Percentiles rank a stretch among this genome's conserved stretches.
Evolutionary conservation across 108 stramenopile species (phyloP).

Genomic region (Craspedostauros australis): DNA sequence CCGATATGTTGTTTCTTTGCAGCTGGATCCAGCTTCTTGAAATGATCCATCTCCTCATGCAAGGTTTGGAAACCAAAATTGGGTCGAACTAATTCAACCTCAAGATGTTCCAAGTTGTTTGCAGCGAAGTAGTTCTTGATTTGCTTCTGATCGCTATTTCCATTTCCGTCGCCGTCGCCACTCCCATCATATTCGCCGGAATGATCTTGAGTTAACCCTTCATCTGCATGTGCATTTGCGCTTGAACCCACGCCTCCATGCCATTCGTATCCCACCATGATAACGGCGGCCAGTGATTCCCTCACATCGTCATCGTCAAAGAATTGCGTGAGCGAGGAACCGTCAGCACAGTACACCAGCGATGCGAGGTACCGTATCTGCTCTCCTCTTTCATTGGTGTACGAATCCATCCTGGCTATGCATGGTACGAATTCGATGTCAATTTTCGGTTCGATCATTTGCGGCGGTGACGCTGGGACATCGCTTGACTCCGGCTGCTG

Average conservation of each 20-base stretch:
- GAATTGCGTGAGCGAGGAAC: conserved; percentile 30
- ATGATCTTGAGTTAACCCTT: too few species aligned
- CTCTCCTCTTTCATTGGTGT: conserved; percentile 40
- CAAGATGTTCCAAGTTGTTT: conserved; percentile 2
- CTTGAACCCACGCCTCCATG: conserved; percentile 33
- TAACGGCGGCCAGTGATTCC: conserved; percentile 10
- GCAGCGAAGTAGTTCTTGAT: conserved; percentile 43
- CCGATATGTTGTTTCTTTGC: conserved; percentile 33
- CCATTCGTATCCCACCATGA: conserved; percentile 41
- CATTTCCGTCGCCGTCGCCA: conserved; percentile 40
- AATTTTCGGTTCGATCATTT: background rate
- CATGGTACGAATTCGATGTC: conserved; percentile 56
- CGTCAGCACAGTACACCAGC: conserved; percentile 60
- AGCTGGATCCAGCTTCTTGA: conserved; percentile 34
- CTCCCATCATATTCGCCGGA: too few species aligned
- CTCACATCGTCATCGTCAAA: conserved; percentile 25
- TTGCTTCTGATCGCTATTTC: conserved; percentile 39
- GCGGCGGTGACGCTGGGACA: background rate
- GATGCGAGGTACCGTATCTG: conserved; percentile 51
- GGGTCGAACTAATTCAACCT: conserved; percentile 40
- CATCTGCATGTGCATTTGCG: too few species aligned
- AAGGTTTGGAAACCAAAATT: conserved; percentile 50
- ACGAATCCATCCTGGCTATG: conserved; percentile 63
- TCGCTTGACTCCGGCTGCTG: background rate
- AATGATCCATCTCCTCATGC: conserved; percentile 60